Evolutionary conservation across 495 filamentous ascomycete genomes (phyloP).

Genomic region (Penicillium salamii): DNA sequence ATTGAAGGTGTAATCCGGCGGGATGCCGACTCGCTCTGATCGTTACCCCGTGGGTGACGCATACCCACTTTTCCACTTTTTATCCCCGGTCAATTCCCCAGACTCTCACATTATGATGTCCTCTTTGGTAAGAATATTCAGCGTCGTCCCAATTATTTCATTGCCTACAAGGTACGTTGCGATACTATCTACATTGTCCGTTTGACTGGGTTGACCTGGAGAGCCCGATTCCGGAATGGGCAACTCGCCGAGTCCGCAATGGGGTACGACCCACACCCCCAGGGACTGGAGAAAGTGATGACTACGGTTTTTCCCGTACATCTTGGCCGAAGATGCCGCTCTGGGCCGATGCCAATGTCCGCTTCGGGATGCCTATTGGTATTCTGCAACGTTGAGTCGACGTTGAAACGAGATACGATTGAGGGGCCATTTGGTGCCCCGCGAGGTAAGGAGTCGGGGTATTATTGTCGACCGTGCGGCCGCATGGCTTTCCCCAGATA

Average conservation of each 20-base stretch:
- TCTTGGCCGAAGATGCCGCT: slow-evolving; percentile 4
- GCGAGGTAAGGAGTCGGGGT: slow-evolving; percentile 20
- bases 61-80: slow-evolving; percentile 11
- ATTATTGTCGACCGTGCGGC: slow-evolving; percentile 1
- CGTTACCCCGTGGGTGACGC: slow-evolving; percentile 8
- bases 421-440: slow-evolving; percentile 14
- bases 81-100: not conserved
- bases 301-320: not conserved
- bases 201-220: not conserved
- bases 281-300: slow-evolving; percentile 4
- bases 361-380: slow-evolving; percentile 11
- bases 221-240: not conserved
- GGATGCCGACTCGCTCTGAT: slow-evolving; percentile 23
- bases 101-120: not conserved
- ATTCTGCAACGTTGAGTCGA: slow-evolving; percentile 20
- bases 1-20: slow-evolving; percentile 3
- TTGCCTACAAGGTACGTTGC: no score
- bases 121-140: no score
- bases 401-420: not conserved
- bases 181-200: no score
- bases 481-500: slow-evolving; percentile 21
- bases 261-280: slow-evolving; percentile 8
- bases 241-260: not conserved
- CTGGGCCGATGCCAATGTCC: slow-evolving; percentile 14
- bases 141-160: no score